Evolutionary conservation across 2,329 filamentous ascomycete genomes (phyloP).

Genomic region (Botrytis hyacinthi): DNA sequence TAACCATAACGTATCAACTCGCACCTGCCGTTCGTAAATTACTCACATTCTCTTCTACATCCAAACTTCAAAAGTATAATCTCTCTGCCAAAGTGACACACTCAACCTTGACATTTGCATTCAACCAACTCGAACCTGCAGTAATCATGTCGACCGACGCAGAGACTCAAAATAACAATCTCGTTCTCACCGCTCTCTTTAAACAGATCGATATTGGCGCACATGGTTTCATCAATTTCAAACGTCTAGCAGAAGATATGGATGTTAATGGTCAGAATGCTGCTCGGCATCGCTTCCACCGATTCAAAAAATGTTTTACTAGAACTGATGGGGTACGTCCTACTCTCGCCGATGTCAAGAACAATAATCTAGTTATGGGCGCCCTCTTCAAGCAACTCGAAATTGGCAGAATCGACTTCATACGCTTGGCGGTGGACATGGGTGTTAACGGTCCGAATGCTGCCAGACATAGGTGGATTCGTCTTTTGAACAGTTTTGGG

Average conservation of each 20-base stretch:
- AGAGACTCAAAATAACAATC: neutral
- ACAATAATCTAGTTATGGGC: neutral
- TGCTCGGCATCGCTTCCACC: neutral
- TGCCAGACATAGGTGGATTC: neutral
- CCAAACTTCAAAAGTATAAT: neutral
- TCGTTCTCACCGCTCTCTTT: conserved; percentile 8
- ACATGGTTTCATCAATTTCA: neutral
- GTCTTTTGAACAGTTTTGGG: neutral
- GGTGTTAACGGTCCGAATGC: neutral
- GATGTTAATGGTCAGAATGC: neutral
- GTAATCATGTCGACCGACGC: neutral
- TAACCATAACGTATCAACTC: neutral
- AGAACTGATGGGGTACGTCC: neutral
- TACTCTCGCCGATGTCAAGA: neutral
- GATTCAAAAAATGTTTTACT: neutral
- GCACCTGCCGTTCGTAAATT: neutral
- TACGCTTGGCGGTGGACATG: neutral
- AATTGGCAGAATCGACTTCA: neutral
- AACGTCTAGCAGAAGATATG: neutral
- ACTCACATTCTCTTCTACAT: neutral
- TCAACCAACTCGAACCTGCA: neutral
- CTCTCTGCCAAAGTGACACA: neutral
- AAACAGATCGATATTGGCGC: neutral
- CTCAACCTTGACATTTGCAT: neutral
- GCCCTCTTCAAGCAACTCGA: neutral